Evolutionary conservation across 2,329 filamentous ascomycete species (phyloP), one percentile per base, ranked within the genome.

Genomic region (Biscogniauxia mediterranea): DNA sequence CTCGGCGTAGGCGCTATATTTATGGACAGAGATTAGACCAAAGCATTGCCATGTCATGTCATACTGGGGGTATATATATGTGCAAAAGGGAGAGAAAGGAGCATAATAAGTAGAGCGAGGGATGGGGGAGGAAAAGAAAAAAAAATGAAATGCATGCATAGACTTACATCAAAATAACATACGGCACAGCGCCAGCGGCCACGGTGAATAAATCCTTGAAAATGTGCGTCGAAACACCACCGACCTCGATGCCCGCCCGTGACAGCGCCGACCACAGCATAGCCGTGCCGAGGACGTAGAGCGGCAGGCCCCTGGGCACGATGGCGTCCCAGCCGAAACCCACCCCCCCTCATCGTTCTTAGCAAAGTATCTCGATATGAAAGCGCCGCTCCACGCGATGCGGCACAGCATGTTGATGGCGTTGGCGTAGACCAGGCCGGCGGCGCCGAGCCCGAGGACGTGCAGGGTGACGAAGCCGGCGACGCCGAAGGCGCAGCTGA

Each of bases 381-480:
- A 99, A 52, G 74, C 71, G 19, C 79, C 77, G 70, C 93, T 95
- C 91, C 93, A 99, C 7, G 85, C 63, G 60, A 96, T 96, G 63
- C 95, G 86, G 69, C 94, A 86, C 0, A 79, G 77, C 93, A 99
- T 97, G 73, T 97, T 98, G 69, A 97, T 85, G 53, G 85, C 88
- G 74, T 98, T 99, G 56, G 93, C 93, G 66, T 86, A 83, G 0
- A 99, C 92, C 52, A 99, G 79, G 0, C 95, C 95, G 51, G 83
- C 80, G 0, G 93, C 93, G 0, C 93, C 95, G 63, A 91, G 78
- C 7, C 82, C 80, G 23, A 90, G 75, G 9, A 92, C 77, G n/a
- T 82, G 79, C 65, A 99, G 81, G 66, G 92, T 90, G 5, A 93
- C 64, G 70, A 88, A 96, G 1, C 93, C 92, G 0, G 90, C 87